Base-by-base conservation (phyloP, 306 rosid species). In the Cucurbita pepo region DNA sequence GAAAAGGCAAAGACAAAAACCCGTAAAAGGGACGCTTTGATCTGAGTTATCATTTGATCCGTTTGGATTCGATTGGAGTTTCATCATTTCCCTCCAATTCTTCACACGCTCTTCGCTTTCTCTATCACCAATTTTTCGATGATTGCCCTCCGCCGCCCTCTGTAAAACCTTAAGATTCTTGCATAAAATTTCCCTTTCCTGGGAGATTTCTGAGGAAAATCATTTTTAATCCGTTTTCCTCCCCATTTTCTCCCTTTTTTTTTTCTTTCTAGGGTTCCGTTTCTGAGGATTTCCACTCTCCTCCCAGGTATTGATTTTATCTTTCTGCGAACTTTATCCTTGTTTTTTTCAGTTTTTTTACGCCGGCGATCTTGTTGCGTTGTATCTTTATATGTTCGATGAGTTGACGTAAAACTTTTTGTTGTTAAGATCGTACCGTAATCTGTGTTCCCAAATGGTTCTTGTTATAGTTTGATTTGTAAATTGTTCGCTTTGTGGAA, bases 1-100 rank as follows among this genome's bases (percentile, higher is more conserved):
- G 19, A 15, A 56, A 60, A 60, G 67, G 67, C 67, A 36, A 37
- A 36, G 67, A 0, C 16, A 36, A 36, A 60, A 60, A 2, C n/a
- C 67, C 67, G 47, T 60, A 60, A 60, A 60, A 8, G 67, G 16
- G 45, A 60, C 67, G 67, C 67, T 13, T 60, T 7, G 69, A 7
- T 56, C 56, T 16, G 54, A 21, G 2, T 16, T n/a, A 50, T n/a
- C 8, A n/a, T 54, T 41, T 30, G 36, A 60, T 34, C 21, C 14
- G 41, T 60, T 60, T 36, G 19, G 67, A 14, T 60, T 59, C 44
- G 65, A 59, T 59, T 60, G 1, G 47, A 60, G 67, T 37, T 60
- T 60, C 67, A 60, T 60, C 67, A 36, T 60, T 60, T 60, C 67
- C 67, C 67, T 60, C 67, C 67, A 60, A 60, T 60, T 60, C 67